Evolutionary conservation across 75 land plant species (phyloP).

Genomic region (Adiantum capillusveneris): DNA sequence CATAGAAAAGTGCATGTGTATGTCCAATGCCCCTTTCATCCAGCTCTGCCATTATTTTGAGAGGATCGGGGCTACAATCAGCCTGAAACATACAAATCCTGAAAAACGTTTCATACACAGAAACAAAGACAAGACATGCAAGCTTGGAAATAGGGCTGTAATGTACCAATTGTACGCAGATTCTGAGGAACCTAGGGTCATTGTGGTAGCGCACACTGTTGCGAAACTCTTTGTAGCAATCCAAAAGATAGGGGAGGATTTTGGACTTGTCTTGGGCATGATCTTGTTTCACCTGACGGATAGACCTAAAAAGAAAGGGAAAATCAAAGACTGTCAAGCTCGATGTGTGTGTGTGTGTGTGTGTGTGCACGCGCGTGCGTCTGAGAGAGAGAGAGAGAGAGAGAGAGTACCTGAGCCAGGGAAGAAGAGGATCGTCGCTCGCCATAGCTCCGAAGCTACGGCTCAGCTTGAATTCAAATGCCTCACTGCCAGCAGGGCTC

Average conservation of each 20-base stretch:
- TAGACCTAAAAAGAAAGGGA: background rate
- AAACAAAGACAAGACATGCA: constrained; percentile 1
- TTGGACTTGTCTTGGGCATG: constrained; percentile 1
- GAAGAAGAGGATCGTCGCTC: constrained; percentile 1
- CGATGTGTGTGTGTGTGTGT: background rate
- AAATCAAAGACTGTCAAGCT: background rate
- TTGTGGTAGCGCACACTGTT: constrained; percentile 58
- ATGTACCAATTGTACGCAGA: constrained; percentile 93
- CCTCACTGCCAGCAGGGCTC: no score
- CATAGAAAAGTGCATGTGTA: constrained; percentile 67
- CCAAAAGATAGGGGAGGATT: background rate
- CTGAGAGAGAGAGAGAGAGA: background rate
- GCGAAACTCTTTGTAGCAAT: constrained; percentile 38
- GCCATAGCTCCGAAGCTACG: background rate
- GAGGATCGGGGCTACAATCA: constrained; percentile 75
- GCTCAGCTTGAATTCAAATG: no score
- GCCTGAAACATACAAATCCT: constrained; percentile 49
- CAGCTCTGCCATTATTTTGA: constrained; percentile 61
- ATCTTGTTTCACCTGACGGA: background rate
- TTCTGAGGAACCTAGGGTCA: constrained; percentile 76
- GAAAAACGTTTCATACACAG: background rate
- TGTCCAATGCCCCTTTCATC: constrained; percentile 75
- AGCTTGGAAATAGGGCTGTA: background rate
- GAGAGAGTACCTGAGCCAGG: constrained; percentile 3
- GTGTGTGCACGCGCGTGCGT: background rate